These are phyloP conservation scores for Bipolaris bicolor DNA, from an alignment of 2,329 filamentous ascomycete genomes.

Conservation along the genomic window DNA sequence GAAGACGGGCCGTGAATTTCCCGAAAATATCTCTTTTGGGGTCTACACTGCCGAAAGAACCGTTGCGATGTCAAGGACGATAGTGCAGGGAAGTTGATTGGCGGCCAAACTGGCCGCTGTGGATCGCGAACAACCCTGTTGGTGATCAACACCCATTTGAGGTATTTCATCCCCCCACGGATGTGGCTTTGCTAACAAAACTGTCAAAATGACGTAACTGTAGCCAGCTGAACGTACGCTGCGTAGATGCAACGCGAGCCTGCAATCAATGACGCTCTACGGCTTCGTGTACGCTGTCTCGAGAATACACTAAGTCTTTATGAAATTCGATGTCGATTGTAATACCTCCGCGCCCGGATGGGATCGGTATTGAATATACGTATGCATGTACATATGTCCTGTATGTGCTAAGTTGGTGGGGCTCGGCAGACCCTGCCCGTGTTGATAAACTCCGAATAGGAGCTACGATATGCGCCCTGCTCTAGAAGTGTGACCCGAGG, in stretches of 20 bases:
- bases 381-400: no score
- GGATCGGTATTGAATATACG: not conserved
- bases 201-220: constrained; percentile 7
- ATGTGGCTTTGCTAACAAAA: not conserved
- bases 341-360: not conserved
- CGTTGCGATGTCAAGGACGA: not conserved
- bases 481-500: not conserved
- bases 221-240: not conserved
- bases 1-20: not conserved
- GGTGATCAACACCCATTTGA: not conserved
- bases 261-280: not conserved
- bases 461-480: not conserved
- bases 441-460: not conserved
- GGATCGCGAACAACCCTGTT: not conserved
- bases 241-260: not conserved
- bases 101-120: not conserved
- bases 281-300: not conserved
- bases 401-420: not conserved
- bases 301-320: not conserved
- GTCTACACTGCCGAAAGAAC: constrained; percentile 17
- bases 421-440: not conserved
- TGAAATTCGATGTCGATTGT: not conserved
- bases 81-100: not conserved
- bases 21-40: constrained; percentile 6
- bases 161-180: not conserved